Evolutionary conservation across 192 early-diverging fungal species (phyloP).

Genomic region (Glomus cerebriforme): DNA sequence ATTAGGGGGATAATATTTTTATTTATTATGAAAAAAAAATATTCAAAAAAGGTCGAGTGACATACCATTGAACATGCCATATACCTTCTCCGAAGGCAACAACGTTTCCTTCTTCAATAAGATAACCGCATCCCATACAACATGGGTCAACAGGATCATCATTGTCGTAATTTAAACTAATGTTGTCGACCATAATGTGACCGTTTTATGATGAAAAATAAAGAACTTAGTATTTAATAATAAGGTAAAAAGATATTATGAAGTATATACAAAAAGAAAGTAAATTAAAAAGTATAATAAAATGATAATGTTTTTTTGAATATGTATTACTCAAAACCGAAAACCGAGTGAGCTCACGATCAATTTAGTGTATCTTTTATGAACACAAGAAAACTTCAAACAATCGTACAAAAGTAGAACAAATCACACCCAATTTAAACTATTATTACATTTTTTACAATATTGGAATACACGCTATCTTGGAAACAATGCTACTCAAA

Average conservation of each 20-base stretch:
- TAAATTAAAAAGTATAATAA: not conserved
- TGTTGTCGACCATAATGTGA: not conserved
- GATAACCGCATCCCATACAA: conserved; percentile 68
- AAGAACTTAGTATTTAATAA: not conserved
- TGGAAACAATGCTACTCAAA: no score
- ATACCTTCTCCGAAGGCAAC: conserved; percentile 80
- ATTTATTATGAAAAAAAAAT: conserved; percentile 4
- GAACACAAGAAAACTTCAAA: no score
- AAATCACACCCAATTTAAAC: no score
- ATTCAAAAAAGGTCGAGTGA: conserved; percentile 5
- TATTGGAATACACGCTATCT: no score
- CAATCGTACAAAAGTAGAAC: no score
- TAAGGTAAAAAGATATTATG: not conserved
- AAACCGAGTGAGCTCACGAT: no score
- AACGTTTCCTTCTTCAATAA: conserved; percentile 76
- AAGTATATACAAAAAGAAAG: not conserved
- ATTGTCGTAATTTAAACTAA: not conserved
- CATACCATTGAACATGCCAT: conserved; percentile 81
- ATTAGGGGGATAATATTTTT: not conserved
- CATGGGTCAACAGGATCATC: conserved; percentile 43
- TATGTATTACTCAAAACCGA: no score
- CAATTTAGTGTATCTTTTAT: no score
- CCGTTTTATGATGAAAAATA: not conserved
- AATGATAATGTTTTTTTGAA: no score
- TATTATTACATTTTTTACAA: no score